phyloP scores from a whole-genome alignment of 305 asterid genomes.

The Fraxinus platypoda region DNA sequence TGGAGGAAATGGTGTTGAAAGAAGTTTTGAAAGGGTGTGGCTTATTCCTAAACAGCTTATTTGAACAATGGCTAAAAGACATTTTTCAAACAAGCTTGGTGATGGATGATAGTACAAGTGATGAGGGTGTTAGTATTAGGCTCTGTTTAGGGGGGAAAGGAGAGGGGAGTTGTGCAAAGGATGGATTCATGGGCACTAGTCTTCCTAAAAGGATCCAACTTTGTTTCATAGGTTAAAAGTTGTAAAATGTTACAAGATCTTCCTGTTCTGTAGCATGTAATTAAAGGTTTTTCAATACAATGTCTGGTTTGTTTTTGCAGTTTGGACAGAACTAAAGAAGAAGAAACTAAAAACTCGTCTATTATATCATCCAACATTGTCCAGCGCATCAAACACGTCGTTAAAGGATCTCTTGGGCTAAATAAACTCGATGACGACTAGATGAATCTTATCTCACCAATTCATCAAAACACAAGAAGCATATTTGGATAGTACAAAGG shows the following conservation, averaged over 20 bases:
- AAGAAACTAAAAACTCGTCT: not conserved
- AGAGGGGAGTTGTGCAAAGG: slow-evolving; percentile 29
- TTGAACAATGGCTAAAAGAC: slow-evolving; percentile 69
- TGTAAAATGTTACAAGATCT: slow-evolving; percentile 38
- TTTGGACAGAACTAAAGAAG: not conserved
- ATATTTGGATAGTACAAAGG: not conserved
- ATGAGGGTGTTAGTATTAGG: slow-evolving; percentile 44
- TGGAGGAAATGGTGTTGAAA: slow-evolving; percentile 50
- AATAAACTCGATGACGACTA: not conserved
- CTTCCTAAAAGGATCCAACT: slow-evolving; percentile 68
- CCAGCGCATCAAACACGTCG: not conserved
- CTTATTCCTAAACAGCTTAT: slow-evolving; percentile 45
- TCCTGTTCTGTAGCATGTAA: slow-evolving; percentile 36
- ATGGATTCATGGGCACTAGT: slow-evolving; percentile 68
- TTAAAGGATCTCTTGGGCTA: not conserved
- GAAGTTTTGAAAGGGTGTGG: slow-evolving; percentile 44
- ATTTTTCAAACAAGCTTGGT: slow-evolving; percentile 49
- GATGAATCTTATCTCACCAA: not conserved
- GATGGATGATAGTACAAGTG: slow-evolving; percentile 30
- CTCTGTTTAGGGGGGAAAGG: slow-evolving; percentile 56
- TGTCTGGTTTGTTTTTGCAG: not conserved
- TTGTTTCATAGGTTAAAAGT: slow-evolving; percentile 44
- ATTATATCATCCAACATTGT: not conserved
- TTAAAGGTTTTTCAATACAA: slow-evolving; percentile 38
- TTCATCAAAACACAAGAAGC: not conserved